A percentile compares a stretch with the other conserved stretches of the same genome.
These are phyloP conservation scores for Plasmodium knowlesi DNA, from an alignment of 169 alveolate genomes.

Conservation along the genomic window DNA sequence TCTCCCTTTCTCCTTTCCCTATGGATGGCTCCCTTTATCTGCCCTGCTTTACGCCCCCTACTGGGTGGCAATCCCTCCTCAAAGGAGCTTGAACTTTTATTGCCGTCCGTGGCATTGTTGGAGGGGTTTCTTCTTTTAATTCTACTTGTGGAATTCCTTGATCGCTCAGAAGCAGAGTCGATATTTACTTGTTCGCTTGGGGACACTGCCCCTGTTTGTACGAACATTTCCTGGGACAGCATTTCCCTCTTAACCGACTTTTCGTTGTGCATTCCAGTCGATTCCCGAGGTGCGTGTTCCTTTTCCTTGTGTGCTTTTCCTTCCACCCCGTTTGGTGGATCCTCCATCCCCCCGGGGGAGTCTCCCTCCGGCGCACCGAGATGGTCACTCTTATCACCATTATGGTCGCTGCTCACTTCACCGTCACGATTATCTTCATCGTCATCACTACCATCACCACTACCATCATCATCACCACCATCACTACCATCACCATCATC, in stretches of 20 bases:
- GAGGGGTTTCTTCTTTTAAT: neutral
- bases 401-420: neutral
- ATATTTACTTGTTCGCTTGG: neutral
- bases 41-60: neutral
- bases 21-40: neutral
- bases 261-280: neutral
- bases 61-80: neutral
- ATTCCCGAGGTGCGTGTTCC: neutral
- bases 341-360: neutral
- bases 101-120: neutral
- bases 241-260: neutral
- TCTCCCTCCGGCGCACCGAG: neutral
- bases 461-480: conserved; percentile 4
- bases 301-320: neutral
- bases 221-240: neutral
- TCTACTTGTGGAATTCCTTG: neutral
- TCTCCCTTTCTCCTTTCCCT: neutral
- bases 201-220: neutral
- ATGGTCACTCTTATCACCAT: neutral
- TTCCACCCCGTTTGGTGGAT: neutral
- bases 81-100: neutral
- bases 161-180: neutral
- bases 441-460: neutral
- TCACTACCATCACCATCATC: neutral
- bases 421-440: neutral